A percentile compares a stretch with the other conserved stretches of the same genome.
Evolutionary conservation across 306 rosid genomes (phyloP).

Genomic region (Prunus dulcis): DNA sequence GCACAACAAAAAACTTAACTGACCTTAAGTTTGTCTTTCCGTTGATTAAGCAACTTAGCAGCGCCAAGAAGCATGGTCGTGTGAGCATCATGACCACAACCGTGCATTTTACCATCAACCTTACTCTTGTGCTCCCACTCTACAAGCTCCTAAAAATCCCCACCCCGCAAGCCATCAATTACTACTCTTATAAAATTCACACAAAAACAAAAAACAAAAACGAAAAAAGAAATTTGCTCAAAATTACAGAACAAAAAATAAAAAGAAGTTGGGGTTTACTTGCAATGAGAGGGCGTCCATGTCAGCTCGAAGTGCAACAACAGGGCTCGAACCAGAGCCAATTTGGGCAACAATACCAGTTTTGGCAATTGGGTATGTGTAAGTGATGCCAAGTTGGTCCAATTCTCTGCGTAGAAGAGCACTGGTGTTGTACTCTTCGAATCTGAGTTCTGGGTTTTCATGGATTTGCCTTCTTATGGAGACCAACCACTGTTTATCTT

Average conservation of each 20-base stretch:
- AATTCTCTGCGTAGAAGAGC: conserved; percentile 59
- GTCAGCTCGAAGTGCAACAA: conserved; percentile 43
- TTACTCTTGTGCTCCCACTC: conserved; percentile 79
- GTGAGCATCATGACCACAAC: conserved; percentile 80
- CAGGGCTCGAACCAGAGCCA: conserved; percentile 33
- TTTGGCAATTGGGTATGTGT: conserved; percentile 55
- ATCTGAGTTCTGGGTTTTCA: conserved; percentile 61
- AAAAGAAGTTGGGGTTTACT: conserved; percentile 3
- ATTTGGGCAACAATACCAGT: conserved; percentile 43
- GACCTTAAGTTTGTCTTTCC: conserved; percentile 55
- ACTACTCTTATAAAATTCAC: neutral
- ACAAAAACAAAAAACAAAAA: neutral
- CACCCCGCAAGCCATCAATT: neutral
- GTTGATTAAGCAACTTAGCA: conserved; percentile 57
- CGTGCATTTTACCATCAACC: conserved; percentile 71
- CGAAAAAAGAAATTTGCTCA: neutral
- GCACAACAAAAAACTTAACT: neutral
- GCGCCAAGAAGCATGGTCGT: conserved; percentile 77
- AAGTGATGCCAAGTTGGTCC: conserved; percentile 46
- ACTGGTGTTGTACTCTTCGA: conserved; percentile 67
- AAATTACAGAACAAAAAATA: neutral
- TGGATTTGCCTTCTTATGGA: conserved; percentile 64
- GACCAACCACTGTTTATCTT: conserved; percentile 54
- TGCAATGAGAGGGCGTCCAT: conserved; percentile 43
- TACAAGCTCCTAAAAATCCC: conserved; percentile 57